Percentiles rank a stretch among this genome's conserved stretches.
phyloP scores from a whole-genome alignment of 1,284 basidiomycete genomes.

The Flammula alnicola region DNA sequence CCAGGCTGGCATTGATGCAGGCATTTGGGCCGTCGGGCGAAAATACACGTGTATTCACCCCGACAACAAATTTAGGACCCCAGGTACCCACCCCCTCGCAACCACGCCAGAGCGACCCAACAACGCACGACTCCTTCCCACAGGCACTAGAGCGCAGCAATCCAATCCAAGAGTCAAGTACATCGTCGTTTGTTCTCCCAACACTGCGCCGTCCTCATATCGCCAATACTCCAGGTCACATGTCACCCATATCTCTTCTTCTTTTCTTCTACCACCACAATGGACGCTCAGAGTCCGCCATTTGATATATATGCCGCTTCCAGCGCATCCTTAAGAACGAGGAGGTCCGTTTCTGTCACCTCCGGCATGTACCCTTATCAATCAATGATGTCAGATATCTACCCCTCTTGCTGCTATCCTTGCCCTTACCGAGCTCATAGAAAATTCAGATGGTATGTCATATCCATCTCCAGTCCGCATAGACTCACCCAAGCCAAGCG shows the following conservation, averaged over 20 bases:
- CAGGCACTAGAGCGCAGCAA: slow-evolving; percentile 3
- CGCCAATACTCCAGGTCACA: slow-evolving; percentile 15
- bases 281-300: slow-evolving; percentile 10
- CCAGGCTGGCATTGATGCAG: slow-evolving; percentile 12
- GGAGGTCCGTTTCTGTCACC: slow-evolving; percentile 46
- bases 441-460: slow-evolving; percentile 68
- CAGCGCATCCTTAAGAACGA: slow-evolving; percentile 59
- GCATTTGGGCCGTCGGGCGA: slow-evolving; percentile 40
- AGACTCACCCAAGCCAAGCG: slow-evolving; percentile 46
- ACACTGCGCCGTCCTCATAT: not conserved
- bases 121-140: slow-evolving; percentile 14
- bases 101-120: too few relatives aligned
- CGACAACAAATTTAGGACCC: slow-evolving; percentile 28
- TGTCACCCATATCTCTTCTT: slow-evolving; percentile 17
- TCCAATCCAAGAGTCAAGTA: slow-evolving; percentile 4
- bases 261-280: slow-evolving; percentile 15
- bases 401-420: slow-evolving; percentile 89
- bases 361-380: slow-evolving; percentile 5
- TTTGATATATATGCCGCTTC: slow-evolving; percentile 67
- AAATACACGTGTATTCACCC: slow-evolving; percentile 51
- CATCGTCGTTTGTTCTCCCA: not conserved
- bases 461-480: slow-evolving; percentile 14
- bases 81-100: slow-evolving; percentile 16
- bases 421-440: slow-evolving; percentile 78
- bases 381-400: slow-evolving; percentile 59